Evolutionary conservation across 2,329 filamentous ascomycete species (phyloP).

Genomic region (Exophiala alcalophila): DNA sequence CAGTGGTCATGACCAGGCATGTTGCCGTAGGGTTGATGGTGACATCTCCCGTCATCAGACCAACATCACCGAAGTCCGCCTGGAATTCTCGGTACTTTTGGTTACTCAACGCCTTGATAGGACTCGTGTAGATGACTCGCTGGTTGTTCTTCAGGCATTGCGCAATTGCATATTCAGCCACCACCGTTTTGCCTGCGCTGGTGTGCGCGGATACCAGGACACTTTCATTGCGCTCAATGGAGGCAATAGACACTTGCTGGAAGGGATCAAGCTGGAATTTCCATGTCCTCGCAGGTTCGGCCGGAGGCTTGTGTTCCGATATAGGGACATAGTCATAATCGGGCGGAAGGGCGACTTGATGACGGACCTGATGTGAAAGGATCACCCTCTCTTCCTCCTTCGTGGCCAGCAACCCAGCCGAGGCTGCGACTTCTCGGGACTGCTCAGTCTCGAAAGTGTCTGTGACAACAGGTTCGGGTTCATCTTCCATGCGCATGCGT

Average conservation of each 20-base stretch:
- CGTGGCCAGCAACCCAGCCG: constrained; percentile 63
- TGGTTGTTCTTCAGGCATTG: constrained; percentile 97
- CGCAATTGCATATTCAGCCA: constrained; percentile 96
- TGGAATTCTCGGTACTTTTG: constrained; percentile 98
- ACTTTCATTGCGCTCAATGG: constrained; percentile 94
- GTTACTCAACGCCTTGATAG: constrained; percentile 97
- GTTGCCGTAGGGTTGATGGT: constrained; percentile 98
- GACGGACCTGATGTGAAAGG: constrained; percentile 94
- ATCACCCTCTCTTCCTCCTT: constrained; percentile 71
- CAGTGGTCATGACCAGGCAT: constrained; percentile 97
- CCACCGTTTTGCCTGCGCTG: constrained; percentile 95
- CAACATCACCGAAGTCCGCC: constrained; percentile 92
- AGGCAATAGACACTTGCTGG: constrained; percentile 89
- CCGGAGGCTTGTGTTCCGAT: constrained; percentile 86
- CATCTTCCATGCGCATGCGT: constrained; percentile 53
- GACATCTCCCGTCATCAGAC: constrained; percentile 97
- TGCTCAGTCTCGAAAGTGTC: constrained; percentile 94
- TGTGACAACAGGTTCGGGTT: constrained; percentile 77
- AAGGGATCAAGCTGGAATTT: constrained; percentile 94
- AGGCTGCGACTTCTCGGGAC: constrained; percentile 81
- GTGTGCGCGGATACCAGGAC: constrained; percentile 96
- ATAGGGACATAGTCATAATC: constrained; percentile 95
- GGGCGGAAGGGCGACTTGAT: constrained; percentile 92
- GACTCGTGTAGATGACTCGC: constrained; percentile 97
- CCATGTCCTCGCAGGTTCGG: constrained; percentile 77